phyloP scores from a whole-genome alignment of 116 monocot species.

The Dioscorea cayenensis region DNA sequence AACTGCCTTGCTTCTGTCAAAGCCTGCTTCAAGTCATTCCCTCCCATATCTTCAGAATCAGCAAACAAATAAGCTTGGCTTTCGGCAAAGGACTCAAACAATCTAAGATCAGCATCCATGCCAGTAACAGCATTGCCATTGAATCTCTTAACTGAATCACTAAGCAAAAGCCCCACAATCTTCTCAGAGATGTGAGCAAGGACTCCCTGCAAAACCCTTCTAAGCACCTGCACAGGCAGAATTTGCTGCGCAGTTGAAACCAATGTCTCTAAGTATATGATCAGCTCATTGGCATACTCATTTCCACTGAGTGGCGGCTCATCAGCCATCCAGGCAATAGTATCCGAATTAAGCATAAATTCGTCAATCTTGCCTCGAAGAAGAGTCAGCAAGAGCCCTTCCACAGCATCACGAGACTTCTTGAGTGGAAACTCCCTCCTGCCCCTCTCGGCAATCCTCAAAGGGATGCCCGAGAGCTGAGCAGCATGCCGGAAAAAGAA shows the following conservation, averaged over 20 bases:
- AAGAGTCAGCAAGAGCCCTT: slow-evolving; percentile 48
- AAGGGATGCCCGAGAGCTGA: slow-evolving; percentile 75
- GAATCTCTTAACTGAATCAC: slow-evolving; percentile 76
- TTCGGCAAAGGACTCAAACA: slow-evolving; percentile 84
- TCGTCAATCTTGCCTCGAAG: slow-evolving; percentile 75
- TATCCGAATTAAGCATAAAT: slow-evolving; percentile 48
- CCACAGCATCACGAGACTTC: slow-evolving; percentile 66
- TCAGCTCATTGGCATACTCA: slow-evolving; percentile 85
- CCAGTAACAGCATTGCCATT: slow-evolving; percentile 76
- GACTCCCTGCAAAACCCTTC: slow-evolving; percentile 49
- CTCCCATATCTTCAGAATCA: slow-evolving; percentile 32
- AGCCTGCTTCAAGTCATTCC: slow-evolving; percentile 49
- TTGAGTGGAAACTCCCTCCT: slow-evolving; percentile 70
- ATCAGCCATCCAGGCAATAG: slow-evolving; percentile 78
- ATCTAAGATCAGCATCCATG: slow-evolving; percentile 65
- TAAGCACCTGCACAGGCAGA: slow-evolving; percentile 60
- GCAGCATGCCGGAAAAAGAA: slow-evolving; percentile 92
- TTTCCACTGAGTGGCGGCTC: slow-evolving; percentile 58
- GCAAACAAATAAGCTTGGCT: slow-evolving; percentile 34
- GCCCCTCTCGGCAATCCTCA: slow-evolving; percentile 56
- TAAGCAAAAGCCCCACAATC: slow-evolving; percentile 67
- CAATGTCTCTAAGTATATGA: slow-evolving; percentile 84
- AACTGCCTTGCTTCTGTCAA: slow-evolving; percentile 83
- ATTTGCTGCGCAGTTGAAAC: slow-evolving; percentile 84
- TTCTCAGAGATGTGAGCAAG: slow-evolving; percentile 73